Percentiles rank a stretch among this genome's conserved stretches.
Evolutionary conservation across 176 grass and related monocot genomes (phyloP).

Genomic region (Oryza australiensis): DNA sequence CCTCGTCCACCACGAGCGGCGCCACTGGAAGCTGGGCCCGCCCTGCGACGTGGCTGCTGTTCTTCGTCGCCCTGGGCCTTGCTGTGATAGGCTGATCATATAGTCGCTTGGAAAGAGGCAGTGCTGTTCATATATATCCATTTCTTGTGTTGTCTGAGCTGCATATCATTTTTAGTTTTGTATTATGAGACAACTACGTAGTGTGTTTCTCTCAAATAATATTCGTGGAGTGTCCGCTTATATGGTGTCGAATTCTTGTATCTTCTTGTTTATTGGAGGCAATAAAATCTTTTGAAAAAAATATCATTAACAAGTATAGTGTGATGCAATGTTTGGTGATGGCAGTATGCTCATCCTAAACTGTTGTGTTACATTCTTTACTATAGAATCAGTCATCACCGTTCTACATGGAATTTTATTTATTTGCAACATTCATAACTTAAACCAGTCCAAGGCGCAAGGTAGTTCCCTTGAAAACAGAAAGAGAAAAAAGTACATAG

Average conservation of each 20-base stretch:
- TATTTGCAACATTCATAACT: background rate
- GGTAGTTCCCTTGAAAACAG: background rate
- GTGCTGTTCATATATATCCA: conserved; percentile 12
- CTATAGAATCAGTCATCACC: background rate
- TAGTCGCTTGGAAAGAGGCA: conserved; percentile 42
- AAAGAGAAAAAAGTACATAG: background rate
- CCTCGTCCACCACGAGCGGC: conserved; percentile 8
- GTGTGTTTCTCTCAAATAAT: background rate
- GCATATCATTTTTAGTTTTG: background rate
- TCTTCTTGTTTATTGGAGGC: background rate
- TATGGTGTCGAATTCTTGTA: background rate
- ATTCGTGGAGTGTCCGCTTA: background rate
- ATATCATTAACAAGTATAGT: background rate
- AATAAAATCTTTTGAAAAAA: background rate
- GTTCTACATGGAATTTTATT: background rate
- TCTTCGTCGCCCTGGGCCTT: conserved; percentile 20
- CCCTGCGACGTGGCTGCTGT: conserved; percentile 2
- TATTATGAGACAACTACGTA: background rate
- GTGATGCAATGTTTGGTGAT: background rate
- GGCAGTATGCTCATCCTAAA: background rate
- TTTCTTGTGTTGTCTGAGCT: background rate
- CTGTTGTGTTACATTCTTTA: background rate
- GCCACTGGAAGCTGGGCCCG: conserved; percentile 13
- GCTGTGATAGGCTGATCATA: conserved; percentile 33
- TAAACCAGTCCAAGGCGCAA: background rate